phyloP scores from a whole-genome alignment of 2,329 filamentous ascomycete genomes.

The Trichoderma arundinaceum region DNA sequence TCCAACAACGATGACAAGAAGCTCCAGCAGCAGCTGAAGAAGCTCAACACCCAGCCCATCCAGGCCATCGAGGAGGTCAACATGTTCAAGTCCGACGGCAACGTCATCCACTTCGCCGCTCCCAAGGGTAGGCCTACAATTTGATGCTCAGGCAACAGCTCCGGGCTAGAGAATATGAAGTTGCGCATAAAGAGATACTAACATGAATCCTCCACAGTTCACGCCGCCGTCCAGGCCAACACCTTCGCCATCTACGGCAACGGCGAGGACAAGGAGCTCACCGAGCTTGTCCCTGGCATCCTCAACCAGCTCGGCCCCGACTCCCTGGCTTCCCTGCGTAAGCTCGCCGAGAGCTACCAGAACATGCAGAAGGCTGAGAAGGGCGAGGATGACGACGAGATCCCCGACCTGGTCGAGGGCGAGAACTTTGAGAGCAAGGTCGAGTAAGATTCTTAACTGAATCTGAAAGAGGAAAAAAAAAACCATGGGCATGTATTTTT shows the following conservation, averaged over 20 bases:
- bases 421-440: constrained; percentile 99
- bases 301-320: constrained; percentile 99
- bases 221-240: constrained; percentile 96
- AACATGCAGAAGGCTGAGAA: constrained; percentile 95
- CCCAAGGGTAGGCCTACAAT: constrained; percentile 80
- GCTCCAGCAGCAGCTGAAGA: constrained; percentile 95
- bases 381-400: constrained; percentile 88
- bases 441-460: constrained; percentile 65
- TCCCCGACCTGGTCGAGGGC: constrained; percentile 94
- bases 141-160: background rate
- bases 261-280: constrained; percentile 99
- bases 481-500: constrained; percentile 17
- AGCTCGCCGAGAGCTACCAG: constrained; percentile 99
- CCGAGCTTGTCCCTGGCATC: constrained; percentile 98
- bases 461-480: background rate
- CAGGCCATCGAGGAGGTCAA: constrained; percentile 99
- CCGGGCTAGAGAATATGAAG: background rate
- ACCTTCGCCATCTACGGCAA: constrained; percentile 99
- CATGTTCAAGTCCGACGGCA: constrained; percentile 99
- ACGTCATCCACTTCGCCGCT: constrained; percentile 98
- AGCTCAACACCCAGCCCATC: constrained; percentile 99
- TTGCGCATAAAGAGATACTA: background rate
- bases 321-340: constrained; percentile 95
- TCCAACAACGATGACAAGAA: constrained; percentile 99
- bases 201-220: constrained; percentile 63